phyloP scores from a whole-genome alignment of 305 asterid species.

The Lippia alba region DNA sequence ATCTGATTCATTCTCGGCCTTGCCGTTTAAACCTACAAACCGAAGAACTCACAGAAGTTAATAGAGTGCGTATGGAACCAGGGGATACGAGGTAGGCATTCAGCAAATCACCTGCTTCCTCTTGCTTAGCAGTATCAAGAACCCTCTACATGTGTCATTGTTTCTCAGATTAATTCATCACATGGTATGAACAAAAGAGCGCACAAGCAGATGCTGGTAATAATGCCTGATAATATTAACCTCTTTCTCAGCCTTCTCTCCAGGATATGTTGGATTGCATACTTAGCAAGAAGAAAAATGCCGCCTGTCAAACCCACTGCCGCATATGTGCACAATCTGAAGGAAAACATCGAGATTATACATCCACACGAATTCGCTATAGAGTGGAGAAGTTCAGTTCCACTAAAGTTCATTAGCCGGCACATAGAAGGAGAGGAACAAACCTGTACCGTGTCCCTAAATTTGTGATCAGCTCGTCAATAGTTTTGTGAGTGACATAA shows the following conservation, averaged over 20 bases:
- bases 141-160: conserved; percentile 66
- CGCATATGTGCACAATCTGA: conserved; percentile 93
- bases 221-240: conserved; percentile 41
- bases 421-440: conserved; percentile 29
- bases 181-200: background rate
- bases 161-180: conserved; percentile 9
- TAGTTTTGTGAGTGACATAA: conserved; percentile 85
- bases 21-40: conserved; percentile 56
- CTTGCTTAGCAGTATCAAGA: conserved; percentile 85
- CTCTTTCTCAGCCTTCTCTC: conserved; percentile 92
- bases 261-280: conserved; percentile 68
- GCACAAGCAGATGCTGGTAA: conserved; percentile 3
- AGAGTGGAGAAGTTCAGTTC: too few relatives aligned
- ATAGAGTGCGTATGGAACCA: background rate
- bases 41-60: conserved; percentile 25
- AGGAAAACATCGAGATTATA: conserved; percentile 11
- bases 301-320: conserved; percentile 82
- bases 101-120: conserved; percentile 61
- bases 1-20: conserved; percentile 63
- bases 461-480: conserved; percentile 94
- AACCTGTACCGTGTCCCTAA: conserved; percentile 99
- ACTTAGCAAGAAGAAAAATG: conserved; percentile 77
- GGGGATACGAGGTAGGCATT: conserved; percentile 25
- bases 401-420: too few relatives aligned
- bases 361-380: too few relatives aligned